phyloP scores from a whole-genome alignment of 164 flowering plant genomes.

The Aristolochia contorta region DNA sequence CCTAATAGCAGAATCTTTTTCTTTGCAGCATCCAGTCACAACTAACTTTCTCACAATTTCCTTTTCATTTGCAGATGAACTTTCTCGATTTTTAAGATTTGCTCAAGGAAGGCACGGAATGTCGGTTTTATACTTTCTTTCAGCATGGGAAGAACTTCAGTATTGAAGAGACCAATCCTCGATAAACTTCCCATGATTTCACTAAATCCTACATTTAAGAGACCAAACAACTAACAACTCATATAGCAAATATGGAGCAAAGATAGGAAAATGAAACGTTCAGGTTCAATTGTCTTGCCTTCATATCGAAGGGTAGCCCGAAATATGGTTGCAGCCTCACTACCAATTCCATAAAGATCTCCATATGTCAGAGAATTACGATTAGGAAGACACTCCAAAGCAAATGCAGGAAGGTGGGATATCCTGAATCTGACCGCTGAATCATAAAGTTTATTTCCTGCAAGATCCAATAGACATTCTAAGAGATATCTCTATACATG shows the following conservation, averaged over 20 bases:
- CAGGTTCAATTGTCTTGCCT: slow-evolving; percentile 34
- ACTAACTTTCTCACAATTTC: slow-evolving; percentile 40
- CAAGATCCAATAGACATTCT: slow-evolving; percentile 7
- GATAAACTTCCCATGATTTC: slow-evolving; percentile 76
- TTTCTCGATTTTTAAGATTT: slow-evolving; percentile 37
- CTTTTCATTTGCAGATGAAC: slow-evolving; percentile 20
- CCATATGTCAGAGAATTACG: slow-evolving; percentile 86
- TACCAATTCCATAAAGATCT: slow-evolving; percentile 61
- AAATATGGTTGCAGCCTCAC: slow-evolving; percentile 87
- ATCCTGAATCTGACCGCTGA: slow-evolving; percentile 62
- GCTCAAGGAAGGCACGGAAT: slow-evolving; percentile 39
- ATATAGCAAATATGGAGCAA: background rate
- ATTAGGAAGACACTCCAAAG: slow-evolving; percentile 91
- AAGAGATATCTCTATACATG: background rate
- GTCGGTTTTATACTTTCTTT: slow-evolving; percentile 36
- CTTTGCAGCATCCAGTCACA: slow-evolving; percentile 53
- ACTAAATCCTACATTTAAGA: slow-evolving; percentile 50
- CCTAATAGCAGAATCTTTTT: slow-evolving; percentile 40
- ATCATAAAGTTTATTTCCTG: slow-evolving; percentile 80
- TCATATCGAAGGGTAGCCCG: slow-evolving; percentile 97
- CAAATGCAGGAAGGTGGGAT: slow-evolving; percentile 88
- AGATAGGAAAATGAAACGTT: background rate
- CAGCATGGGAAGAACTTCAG: slow-evolving; percentile 44
- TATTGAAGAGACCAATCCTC: slow-evolving; percentile 59
- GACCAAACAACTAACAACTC: slow-evolving; percentile 3